Evolutionary conservation across 495 filamentous ascomycete genomes (phyloP).

Genomic region (Aspergillus affinis): DNA sequence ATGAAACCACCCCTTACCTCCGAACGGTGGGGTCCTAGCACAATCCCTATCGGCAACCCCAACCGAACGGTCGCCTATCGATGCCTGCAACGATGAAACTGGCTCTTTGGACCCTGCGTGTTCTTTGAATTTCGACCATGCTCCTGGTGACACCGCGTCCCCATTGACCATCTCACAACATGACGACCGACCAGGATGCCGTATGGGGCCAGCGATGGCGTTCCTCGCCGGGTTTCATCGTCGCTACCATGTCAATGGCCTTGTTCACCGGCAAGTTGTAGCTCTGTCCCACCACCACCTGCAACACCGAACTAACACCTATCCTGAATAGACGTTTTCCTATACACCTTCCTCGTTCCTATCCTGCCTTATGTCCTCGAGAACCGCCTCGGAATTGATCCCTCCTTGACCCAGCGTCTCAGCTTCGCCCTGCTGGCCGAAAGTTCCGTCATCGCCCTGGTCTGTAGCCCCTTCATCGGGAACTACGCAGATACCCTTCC

Average conservation of each 20-base stretch:
- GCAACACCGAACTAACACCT: not conserved
- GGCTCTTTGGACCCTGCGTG: too few relatives aligned
- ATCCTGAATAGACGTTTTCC: conserved; percentile 22
- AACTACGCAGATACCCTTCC: conserved; percentile 22
- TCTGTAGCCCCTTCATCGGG: conserved; percentile 24
- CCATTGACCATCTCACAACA: not conserved
- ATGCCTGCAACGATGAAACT: not conserved
- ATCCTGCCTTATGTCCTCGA: conserved; percentile 30
- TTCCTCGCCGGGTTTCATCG: conserved; percentile 26
- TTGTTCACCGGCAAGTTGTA: conserved; percentile 19
- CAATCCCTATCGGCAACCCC: not conserved
- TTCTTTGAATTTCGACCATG: too few relatives aligned
- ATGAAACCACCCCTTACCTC: not conserved
- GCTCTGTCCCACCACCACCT: not conserved
- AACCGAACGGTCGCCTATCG: not conserved
- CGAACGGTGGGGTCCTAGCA: not conserved
- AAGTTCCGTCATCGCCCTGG: conserved; percentile 22
- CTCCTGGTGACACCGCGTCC: too few relatives aligned
- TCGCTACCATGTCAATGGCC: conserved; percentile 25
- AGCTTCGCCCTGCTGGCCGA: conserved; percentile 24
- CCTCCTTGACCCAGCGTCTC: conserved; percentile 22
- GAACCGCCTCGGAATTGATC: conserved; percentile 23
- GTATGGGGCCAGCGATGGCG: conserved; percentile 24
- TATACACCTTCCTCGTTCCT: conserved; percentile 31
- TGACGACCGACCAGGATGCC: not conserved